Percentiles rank a stretch among this genome's conserved stretches.
Evolutionary conservation across 2,329 filamentous ascomycete genomes (phyloP).

Genomic region (Pseudogymnoascus sp.): DNA sequence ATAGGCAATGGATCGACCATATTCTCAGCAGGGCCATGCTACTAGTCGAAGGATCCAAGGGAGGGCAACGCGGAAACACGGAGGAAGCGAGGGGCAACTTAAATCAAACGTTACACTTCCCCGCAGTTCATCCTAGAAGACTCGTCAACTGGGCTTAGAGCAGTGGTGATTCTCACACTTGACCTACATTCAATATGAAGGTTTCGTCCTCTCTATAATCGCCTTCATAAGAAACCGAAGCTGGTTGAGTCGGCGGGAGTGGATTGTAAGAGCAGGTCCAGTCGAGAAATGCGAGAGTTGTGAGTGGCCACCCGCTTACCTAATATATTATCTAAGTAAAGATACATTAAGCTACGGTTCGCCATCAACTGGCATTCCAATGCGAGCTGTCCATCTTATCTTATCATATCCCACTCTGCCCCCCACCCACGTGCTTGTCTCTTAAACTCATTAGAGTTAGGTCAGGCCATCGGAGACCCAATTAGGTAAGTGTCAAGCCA

Average conservation of each 20-base stretch:
- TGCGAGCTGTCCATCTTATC: not conserved
- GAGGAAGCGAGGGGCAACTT: not conserved
- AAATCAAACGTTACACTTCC: not conserved
- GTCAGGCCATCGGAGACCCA: not conserved
- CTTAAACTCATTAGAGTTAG: constrained; percentile 1
- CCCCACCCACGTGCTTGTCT: not conserved
- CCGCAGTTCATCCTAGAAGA: not conserved
- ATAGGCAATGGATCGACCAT: not conserved
- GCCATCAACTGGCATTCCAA: not conserved
- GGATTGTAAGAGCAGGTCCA: not conserved
- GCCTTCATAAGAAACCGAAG: not conserved
- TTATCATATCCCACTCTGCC: not conserved
- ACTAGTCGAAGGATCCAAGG: not conserved
- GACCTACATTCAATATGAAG: not conserved
- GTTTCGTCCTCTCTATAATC: not conserved
- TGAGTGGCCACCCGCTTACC: not conserved
- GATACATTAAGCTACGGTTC: not conserved
- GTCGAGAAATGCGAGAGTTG: not conserved
- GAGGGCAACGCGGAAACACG: not conserved
- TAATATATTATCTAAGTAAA: not conserved
- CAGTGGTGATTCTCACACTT: not conserved
- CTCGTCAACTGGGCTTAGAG: not conserved
- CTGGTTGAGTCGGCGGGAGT: not conserved
- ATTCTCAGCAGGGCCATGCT: not conserved
- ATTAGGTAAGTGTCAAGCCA: constrained; percentile 1